Evolutionary conservation across 1,284 basidiomycete species (phyloP).

Genomic region (Abortiporus biennis): DNA sequence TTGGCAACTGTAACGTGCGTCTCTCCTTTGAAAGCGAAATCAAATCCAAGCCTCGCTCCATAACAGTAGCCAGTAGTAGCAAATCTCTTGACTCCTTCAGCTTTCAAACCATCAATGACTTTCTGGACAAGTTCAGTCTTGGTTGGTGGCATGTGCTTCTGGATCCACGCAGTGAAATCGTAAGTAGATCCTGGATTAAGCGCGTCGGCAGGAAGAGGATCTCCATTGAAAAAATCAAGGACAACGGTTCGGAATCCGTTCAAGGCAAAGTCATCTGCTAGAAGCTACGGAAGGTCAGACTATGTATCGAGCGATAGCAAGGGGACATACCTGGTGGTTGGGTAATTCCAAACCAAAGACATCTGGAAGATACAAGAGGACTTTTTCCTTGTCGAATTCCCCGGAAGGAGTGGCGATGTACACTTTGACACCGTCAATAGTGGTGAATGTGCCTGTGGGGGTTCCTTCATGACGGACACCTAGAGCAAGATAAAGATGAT

Average conservation of each 20-base stretch:
- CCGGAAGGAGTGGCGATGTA: slow-evolving; percentile 41
- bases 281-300: slow-evolving; percentile 32
- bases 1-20: slow-evolving; percentile 47
- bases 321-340: slow-evolving; percentile 34
- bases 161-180: slow-evolving; percentile 34
- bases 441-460: slow-evolving; percentile 28
- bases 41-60: slow-evolving; percentile 51
- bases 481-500: slow-evolving; percentile 3
- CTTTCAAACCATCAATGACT: slow-evolving; percentile 50
- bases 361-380: slow-evolving; percentile 46
- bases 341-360: slow-evolving; percentile 40
- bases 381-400: slow-evolving; percentile 46
- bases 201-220: slow-evolving; percentile 39
- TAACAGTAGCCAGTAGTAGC: slow-evolving; percentile 66
- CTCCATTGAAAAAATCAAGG: slow-evolving; percentile 56
- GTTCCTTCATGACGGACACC: slow-evolving; percentile 26
- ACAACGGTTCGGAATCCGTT: slow-evolving; percentile 63
- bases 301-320: neutral
- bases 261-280: slow-evolving; percentile 69
- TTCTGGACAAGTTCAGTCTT: slow-evolving; percentile 46
- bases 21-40: slow-evolving; percentile 57
- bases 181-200: slow-evolving; percentile 2
- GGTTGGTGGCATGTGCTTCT: slow-evolving; percentile 33
- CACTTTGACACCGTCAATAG: slow-evolving; percentile 38
- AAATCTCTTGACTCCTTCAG: slow-evolving; percentile 48